Base-by-base conservation (phyloP, 352 stramenopile species). In the Phytophthora podocarpi region DNA sequence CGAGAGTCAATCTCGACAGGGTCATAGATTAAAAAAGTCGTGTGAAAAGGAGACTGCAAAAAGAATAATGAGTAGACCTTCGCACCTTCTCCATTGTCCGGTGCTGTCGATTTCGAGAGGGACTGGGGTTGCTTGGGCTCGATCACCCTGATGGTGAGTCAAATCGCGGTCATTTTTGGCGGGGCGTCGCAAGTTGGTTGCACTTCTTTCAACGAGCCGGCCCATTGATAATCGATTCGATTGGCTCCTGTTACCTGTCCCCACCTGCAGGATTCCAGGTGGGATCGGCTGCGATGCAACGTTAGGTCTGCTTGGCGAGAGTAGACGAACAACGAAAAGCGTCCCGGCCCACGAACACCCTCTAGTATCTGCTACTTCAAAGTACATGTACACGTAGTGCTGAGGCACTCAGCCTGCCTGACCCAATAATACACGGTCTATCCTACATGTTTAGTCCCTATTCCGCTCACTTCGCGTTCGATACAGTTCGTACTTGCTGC, bases 241-340 rank as follows among this genome's bases (percentile, higher is more conserved):
- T 59, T 70, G 37, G 61, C 42, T 49, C 11, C 39, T 55, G 35
- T 57, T 51, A 47, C 27, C 34, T 23, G 9, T 37, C 40, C 12
- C 42, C 35, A 65, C 39, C 47, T 42, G 43, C 60, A 21, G 32
- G 60, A 69, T 64, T 4, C 26, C 36, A 3, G 32, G 3, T 12
- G 34, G 46, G 60, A 69, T 64, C 53, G 60, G 60, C 39, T 54
- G 42, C 62, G 55, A 61, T 60, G 47, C 48, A 51, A 70, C 62
- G 40, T 9, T 66, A 49, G 20, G 47, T 64, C 54, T 70, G 55
- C 62, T 70, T 65, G 62, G 55, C 27, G 43, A 67, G 26, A 59
- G 60, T 68, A 54, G 47, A 64, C 60, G 60, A 69, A 69, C 52
- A 65, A 70, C 46, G 39, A 65, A 56, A 63, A 41, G 34, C 21